A percentile compares a stretch with the other conserved stretches of the same genome.
Conservation (phyloP, 108 stramenopile species). For the Ochromonas danica region DNA sequence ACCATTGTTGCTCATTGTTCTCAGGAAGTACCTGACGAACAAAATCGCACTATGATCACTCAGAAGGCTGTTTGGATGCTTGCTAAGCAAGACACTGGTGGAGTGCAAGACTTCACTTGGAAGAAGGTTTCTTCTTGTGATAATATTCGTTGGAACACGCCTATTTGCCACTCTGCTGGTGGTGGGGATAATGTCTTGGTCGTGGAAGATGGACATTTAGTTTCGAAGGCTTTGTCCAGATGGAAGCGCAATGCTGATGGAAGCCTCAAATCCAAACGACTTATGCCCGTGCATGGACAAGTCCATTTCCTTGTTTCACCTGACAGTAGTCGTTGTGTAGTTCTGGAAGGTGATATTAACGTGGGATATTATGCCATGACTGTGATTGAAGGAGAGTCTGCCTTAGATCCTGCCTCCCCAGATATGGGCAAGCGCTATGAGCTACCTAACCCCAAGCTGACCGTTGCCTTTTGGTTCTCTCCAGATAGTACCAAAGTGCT, state of each 20-base stretch:
- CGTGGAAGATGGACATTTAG: neutral
- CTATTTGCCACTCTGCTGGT: neutral
- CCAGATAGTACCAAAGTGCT: neutral
- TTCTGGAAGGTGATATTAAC: neutral
- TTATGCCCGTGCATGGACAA: neutral
- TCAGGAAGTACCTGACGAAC: neutral
- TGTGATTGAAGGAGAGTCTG: neutral
- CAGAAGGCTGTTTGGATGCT: neutral
- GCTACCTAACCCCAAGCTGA: neutral
- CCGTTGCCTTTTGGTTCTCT: conserved; percentile 19
- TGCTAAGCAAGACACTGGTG: neutral
- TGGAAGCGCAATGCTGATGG: conserved; percentile 7
- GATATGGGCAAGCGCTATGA: neutral
- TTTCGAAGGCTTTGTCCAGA: neutral
- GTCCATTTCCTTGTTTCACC: conserved; percentile 11
- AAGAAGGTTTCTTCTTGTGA: neutral
- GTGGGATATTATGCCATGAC: neutral
- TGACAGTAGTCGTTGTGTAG: neutral
- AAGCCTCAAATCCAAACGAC: neutral
- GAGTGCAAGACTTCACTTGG: neutral
- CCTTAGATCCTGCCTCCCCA: neutral
- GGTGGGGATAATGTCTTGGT: conserved; percentile 5
- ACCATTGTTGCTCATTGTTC: conserved; percentile 6
- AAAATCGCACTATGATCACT: neutral
- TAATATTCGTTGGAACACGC: neutral